These are phyloP conservation scores for Zygosaccharomyces pseudobailii DNA, from an alignment of 1,139 yeast genomes.

Conservation along the genomic window DNA sequence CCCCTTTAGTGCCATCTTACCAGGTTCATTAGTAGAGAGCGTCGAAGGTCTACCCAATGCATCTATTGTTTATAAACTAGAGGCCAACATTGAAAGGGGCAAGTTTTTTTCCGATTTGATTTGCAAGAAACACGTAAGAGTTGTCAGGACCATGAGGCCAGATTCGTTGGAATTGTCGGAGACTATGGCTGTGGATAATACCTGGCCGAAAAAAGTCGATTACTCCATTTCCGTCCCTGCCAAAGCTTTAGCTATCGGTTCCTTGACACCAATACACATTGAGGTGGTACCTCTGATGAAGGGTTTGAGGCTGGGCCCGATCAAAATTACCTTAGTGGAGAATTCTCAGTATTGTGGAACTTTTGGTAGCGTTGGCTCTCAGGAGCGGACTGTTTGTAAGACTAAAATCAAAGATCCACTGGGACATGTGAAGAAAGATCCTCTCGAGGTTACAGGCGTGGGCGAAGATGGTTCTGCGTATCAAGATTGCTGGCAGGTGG, in stretches of 20 bases:
- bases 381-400: slow-evolving; percentile 54
- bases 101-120: slow-evolving; percentile 61
- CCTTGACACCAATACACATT: slow-evolving; percentile 64
- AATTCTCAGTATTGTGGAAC: slow-evolving; percentile 59
- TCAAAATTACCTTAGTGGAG: slow-evolving; percentile 65
- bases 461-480: slow-evolving; percentile 17
- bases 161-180: slow-evolving; percentile 87
- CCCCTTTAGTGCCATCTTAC: slow-evolving; percentile 81
- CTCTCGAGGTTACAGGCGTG: background rate
- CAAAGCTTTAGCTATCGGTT: slow-evolving; percentile 87
- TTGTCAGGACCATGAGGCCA: slow-evolving; percentile 83
- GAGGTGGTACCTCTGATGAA: slow-evolving; percentile 74
- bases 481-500: slow-evolving; percentile 75
- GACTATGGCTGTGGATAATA: slow-evolving; percentile 89
- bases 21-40: slow-evolving; percentile 82
- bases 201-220: slow-evolving; percentile 94
- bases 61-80: slow-evolving; percentile 68
- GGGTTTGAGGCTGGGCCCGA: slow-evolving; percentile 71
- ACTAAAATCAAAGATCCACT: slow-evolving; percentile 42
- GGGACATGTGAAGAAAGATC: slow-evolving; percentile 19
- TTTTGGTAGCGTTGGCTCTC: slow-evolving; percentile 44
- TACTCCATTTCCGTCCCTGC: slow-evolving; percentile 83
- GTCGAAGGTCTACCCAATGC: slow-evolving; percentile 90
- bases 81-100: slow-evolving; percentile 80
- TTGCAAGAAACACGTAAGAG: slow-evolving; percentile 71